phyloP scores from a whole-genome alignment of 352 stramenopile genomes.

The Phytophthora parvispora region DNA sequence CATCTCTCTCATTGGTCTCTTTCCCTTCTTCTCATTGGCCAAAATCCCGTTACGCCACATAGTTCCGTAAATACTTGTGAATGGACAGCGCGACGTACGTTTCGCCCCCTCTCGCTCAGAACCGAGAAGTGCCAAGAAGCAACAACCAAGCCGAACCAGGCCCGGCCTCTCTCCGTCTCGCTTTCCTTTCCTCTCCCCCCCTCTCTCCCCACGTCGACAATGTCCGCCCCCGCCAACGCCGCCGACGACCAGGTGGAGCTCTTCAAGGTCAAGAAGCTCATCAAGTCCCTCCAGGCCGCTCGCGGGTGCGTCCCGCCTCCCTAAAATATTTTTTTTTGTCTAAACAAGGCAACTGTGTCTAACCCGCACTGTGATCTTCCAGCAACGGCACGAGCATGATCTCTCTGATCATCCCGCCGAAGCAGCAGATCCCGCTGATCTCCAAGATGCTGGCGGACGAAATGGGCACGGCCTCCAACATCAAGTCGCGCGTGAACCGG shows the following conservation, averaged over 20 bases:
- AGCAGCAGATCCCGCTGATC: constrained; percentile 98
- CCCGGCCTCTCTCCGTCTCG: background rate
- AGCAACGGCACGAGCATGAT: constrained; percentile 99
- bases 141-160: background rate
- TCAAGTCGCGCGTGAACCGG: constrained; percentile 99
- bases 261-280: constrained; percentile 99
- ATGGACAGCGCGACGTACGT: constrained; percentile 16
- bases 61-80: constrained; percentile 1
- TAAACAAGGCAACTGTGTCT: background rate
- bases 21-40: background rate
- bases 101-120: constrained; percentile 6
- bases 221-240: constrained; percentile 39
- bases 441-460: constrained; percentile 99
- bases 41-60: background rate
- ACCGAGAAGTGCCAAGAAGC: constrained; percentile 9
- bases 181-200: background rate
- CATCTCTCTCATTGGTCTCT: background rate
- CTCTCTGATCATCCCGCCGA: constrained; percentile 99
- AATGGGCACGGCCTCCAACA: constrained; percentile 99
- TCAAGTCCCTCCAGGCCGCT: constrained; percentile 97
- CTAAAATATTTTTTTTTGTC: background rate
- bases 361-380: background rate
- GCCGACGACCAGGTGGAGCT: constrained; percentile 98
- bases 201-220: constrained; percentile 6
- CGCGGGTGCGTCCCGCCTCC: constrained; percentile 64